A percentile compares a stretch with the other conserved stretches of the same genome.
phyloP scores from a whole-genome alignment of 2,329 filamentous ascomycete genomes.

The Aureobasidium sp. region DNA sequence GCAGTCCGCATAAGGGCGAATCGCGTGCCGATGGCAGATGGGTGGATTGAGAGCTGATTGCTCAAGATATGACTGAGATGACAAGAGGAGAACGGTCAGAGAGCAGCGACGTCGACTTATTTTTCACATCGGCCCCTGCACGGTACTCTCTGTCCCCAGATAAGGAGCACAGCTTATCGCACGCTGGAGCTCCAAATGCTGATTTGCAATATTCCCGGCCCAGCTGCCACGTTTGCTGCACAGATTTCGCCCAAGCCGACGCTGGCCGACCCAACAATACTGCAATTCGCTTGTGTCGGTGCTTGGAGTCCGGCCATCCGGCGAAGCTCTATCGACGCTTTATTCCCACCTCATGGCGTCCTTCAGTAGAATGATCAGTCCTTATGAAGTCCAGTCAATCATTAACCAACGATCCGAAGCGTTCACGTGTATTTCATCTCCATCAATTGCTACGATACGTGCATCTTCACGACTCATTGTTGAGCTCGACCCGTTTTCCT shows the following conservation, averaged over 20 bases:
- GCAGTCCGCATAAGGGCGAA: slow-evolving; percentile 38
- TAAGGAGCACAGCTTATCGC: slow-evolving; percentile 12
- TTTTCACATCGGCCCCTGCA: slow-evolving; percentile 12
- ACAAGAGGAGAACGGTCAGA: slow-evolving; percentile 19
- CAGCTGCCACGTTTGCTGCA: background rate
- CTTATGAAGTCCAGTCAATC: background rate
- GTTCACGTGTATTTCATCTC: background rate
- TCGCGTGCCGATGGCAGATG: slow-evolving; percentile 18
- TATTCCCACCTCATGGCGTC: slow-evolving; percentile 2
- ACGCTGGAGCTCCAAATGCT: background rate
- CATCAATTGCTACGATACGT: background rate
- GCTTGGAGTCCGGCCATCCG: background rate
- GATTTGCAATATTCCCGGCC: slow-evolving; percentile 8
- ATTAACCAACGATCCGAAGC: no score
- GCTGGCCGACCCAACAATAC: background rate
- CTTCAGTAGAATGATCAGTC: background rate
- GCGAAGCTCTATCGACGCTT: slow-evolving; percentile 5
- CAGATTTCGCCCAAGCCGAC: background rate
- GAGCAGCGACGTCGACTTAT: slow-evolving; percentile 6
- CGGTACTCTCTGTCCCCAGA: background rate
- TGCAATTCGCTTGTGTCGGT: slow-evolving; percentile 2
- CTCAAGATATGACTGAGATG: slow-evolving; percentile 21
- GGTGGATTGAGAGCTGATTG: slow-evolving; percentile 5
- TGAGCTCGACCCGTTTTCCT: slow-evolving; percentile 5
- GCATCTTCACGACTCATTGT: background rate